Percentiles rank a stretch among this genome's conserved stretches.
Evolutionary conservation across 768 basidiomycete species (phyloP).

Genomic region (Lyophyllum decastes): DNA sequence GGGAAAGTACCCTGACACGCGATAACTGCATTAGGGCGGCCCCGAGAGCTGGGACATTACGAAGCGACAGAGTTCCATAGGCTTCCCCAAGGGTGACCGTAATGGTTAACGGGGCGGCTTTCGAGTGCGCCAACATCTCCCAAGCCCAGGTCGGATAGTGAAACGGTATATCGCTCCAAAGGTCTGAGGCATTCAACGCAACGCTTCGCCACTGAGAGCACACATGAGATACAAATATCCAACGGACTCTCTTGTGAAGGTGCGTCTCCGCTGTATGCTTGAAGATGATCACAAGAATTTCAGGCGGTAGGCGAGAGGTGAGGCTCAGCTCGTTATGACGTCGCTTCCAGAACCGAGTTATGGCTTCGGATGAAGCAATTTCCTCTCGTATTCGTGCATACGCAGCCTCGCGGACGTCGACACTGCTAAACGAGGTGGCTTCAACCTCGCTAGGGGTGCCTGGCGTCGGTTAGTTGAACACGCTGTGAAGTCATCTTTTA

Average conservation of each 20-base stretch:
- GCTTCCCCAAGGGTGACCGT: too few species aligned
- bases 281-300: neutral
- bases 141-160: neutral
- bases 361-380: neutral
- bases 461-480: too few species aligned
- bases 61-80: too few species aligned
- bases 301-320: neutral
- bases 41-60: neutral
- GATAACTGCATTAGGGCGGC: neutral
- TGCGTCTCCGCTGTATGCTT: too few species aligned
- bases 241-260: neutral
- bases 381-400: neutral
- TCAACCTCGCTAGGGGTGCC: neutral
- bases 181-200: neutral
- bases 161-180: neutral
- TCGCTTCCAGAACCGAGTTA: neutral
- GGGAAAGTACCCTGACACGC: neutral
- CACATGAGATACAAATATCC: neutral
- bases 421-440: neutral
- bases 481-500: too few species aligned
- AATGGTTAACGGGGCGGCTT: neutral
- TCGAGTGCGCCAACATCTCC: neutral
- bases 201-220: constrained; percentile 3
- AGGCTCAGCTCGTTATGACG: neutral
- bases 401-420: neutral